These are phyloP conservation scores for Penicillium psychrosexuale DNA, from an alignment of 2,329 filamentous ascomycete genomes.

Conservation along the genomic window DNA sequence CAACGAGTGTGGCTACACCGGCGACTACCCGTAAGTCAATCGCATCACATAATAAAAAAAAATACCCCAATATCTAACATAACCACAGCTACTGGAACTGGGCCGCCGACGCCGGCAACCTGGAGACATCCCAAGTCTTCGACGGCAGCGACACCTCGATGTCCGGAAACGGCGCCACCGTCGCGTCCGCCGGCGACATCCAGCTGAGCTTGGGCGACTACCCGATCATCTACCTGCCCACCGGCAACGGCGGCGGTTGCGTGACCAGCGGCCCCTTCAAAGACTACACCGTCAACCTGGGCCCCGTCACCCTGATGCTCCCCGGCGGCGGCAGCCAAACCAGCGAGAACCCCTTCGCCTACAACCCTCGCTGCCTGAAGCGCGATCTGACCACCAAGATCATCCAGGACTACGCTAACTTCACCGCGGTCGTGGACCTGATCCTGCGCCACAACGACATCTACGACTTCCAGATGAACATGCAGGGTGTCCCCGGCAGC, in stretches of 20 bases:
- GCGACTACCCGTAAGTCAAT: slow-evolving; percentile 28
- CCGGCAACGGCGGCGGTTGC: slow-evolving; percentile 39
- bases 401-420: slow-evolving; percentile 21
- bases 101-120: slow-evolving; percentile 37
- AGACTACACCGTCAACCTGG: slow-evolving; percentile 34
- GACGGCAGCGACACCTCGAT: slow-evolving; percentile 50
- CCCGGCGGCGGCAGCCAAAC: slow-evolving; percentile 7
- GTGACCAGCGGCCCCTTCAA: slow-evolving; percentile 36
- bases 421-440: slow-evolving; percentile 21
- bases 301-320: slow-evolving; percentile 20
- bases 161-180: slow-evolving; percentile 45
- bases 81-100: slow-evolving; percentile 47
- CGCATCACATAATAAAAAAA: neutral
- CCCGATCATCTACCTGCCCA: slow-evolving; percentile 43
- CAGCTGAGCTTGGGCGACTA: slow-evolving; percentile 17
- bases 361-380: slow-evolving; percentile 33
- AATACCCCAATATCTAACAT: neutral
- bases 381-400: slow-evolving; percentile 27
- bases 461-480: slow-evolving; percentile 35
- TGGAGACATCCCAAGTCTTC: slow-evolving; percentile 47
- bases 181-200: slow-evolving; percentile 24
- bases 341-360: slow-evolving; percentile 19
- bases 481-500: slow-evolving; percentile 39
- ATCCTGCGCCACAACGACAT: slow-evolving; percentile 25
- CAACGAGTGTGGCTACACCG: slow-evolving; percentile 40